Conservation (phyloP, 257 asterid species). For the Petunia axillaris region DNA sequence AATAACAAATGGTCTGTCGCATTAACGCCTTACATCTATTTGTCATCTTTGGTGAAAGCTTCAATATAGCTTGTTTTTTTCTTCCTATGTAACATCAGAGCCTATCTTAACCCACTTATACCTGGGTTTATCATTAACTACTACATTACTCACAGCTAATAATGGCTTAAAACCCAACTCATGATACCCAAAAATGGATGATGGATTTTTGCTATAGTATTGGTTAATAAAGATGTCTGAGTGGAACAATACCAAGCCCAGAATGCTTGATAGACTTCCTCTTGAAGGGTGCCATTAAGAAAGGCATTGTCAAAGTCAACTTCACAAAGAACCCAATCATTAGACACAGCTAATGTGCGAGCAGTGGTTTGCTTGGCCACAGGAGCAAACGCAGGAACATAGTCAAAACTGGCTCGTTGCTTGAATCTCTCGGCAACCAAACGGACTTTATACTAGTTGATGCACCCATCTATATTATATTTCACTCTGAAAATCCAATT, state of each 20-base stretch:
- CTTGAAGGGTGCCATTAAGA: not conserved
- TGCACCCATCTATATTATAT: not conserved
- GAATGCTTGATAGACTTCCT: not conserved
- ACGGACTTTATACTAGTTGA: not conserved
- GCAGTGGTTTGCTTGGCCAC: slow-evolving; percentile 4
- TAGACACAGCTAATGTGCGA: not conserved
- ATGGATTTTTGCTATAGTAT: slow-evolving; percentile 9
- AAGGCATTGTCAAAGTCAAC: slow-evolving; percentile 25
- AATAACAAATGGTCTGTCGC: slow-evolving; percentile 61
- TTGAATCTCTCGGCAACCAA: slow-evolving; percentile 4
- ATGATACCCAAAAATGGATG: not conserved
- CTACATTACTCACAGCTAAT: slow-evolving; percentile 18
- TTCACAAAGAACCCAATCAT: not conserved
- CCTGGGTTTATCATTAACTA: slow-evolving; percentile 38
- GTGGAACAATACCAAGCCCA: slow-evolving; percentile 23
- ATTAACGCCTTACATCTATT: slow-evolving; percentile 72
- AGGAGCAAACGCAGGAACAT: not conserved
- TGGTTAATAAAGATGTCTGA: slow-evolving; percentile 9
- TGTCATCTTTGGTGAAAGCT: slow-evolving; percentile 60
- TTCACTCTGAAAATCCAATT: not conserved
- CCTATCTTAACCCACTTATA: slow-evolving; percentile 51
- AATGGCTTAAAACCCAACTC: slow-evolving; percentile 14
- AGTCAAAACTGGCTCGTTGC: not conserved
- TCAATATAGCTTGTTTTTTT: slow-evolving; percentile 51
- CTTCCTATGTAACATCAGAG: slow-evolving; percentile 53